Evolutionary conservation across 1,284 basidiomycete species (phyloP), one percentile per base, ranked within the genome.

Genomic region (Hymenochaete sp.): DNA sequence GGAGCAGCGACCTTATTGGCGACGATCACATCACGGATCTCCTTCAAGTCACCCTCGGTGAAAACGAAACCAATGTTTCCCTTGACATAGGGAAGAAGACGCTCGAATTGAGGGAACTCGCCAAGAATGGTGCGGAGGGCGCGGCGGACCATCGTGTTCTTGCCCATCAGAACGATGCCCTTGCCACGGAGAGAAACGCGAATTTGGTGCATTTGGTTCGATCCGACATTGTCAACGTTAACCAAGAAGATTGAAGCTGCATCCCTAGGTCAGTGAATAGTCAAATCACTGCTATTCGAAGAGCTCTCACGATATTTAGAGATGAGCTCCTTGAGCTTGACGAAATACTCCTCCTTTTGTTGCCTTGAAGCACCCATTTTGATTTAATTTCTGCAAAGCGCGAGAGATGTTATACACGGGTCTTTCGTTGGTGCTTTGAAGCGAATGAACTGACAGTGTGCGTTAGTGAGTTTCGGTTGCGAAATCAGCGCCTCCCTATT

Each of bases 91-190:
- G 93, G 95, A 54, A 98, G 82, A 65, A 99, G 82, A 66, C 83
- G 87, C 75, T 99, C 95, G 75, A 87, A 93, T 63, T 93, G 82
- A 53, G 96, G 95, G 74, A 73, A 79, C 62, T 98, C 95, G 56
- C 75, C 52, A 60, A 98, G 76, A 67, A 98, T 81, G 63, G 83
- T 75, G 58, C 95, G 92, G 56, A 99, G 79, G 50, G 93, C 95
- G 64, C 95, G 92, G 71, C 95, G 90, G 61, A 98, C 93, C 96
- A 98, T 98, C 65, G 96, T 99, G 84, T 99, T 99, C 77, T 99
- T 99, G 65, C 95, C 95, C 96, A 99, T 99, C 59, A 99, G 71
- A 55, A 98, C 93, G 51, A 93, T 73, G 75, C 89, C 96, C 68
- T 91, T 93, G 62, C 92, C 92, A 60, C 96, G 92, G 66, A 99